Conservation (phyloP, 441 rosid species). For the Manihot esculenta region DNA sequence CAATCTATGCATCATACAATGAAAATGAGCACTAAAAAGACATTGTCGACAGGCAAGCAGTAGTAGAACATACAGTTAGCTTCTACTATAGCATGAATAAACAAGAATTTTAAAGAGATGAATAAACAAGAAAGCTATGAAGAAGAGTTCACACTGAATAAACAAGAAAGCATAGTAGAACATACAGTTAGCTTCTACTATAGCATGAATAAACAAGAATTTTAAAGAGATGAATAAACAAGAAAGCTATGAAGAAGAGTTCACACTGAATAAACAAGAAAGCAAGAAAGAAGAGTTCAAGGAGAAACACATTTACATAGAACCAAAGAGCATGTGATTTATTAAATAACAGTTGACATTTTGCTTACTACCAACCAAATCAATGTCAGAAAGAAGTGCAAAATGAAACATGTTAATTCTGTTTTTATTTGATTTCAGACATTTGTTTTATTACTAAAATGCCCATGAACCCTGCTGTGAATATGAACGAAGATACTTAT, state of each 20-base stretch:
- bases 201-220: not conserved
- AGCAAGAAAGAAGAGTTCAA: not conserved
- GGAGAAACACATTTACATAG: not conserved
- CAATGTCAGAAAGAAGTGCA: not conserved
- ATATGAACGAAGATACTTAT: too few relatives aligned
- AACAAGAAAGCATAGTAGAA: constrained; percentile 6
- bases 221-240: too few relatives aligned
- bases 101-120: not conserved
- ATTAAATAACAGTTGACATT: not conserved
- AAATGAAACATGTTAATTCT: not conserved
- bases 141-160: too few relatives aligned
- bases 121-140: not conserved
- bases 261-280: too few relatives aligned
- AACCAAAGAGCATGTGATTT: not conserved
- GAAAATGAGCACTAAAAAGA: constrained; percentile 12
- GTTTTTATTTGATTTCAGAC: too few relatives aligned
- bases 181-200: not conserved
- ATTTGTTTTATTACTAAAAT: not conserved
- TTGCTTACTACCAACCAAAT: not conserved
- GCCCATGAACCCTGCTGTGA: not conserved
- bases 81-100: not conserved
- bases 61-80: constrained; percentile 1
- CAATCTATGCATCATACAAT: constrained; percentile 45
- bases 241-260: too few relatives aligned
- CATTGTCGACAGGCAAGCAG: not conserved